These are phyloP conservation scores for Verticillium nubilum DNA, from an alignment of 2,329 filamentous ascomycete species.

Conservation along the genomic window DNA sequence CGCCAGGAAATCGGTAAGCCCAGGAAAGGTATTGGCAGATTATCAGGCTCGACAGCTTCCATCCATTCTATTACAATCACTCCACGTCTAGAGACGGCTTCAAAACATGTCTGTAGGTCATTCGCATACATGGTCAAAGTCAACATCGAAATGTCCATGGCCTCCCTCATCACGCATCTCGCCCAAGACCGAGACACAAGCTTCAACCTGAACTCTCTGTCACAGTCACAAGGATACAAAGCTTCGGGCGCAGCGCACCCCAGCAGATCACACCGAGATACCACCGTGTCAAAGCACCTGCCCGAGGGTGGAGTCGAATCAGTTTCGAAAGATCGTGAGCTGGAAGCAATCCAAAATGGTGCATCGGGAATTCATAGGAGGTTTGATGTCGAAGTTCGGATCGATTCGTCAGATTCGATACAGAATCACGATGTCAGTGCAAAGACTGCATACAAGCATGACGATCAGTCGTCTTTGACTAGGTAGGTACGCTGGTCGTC, in stretches of 20 bases:
- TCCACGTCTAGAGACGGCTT: too few species aligned
- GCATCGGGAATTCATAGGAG: slow-evolving; percentile 1
- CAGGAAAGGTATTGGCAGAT: too few species aligned
- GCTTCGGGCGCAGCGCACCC: neutral
- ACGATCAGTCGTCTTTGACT: slow-evolving; percentile 8
- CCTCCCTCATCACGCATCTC: slow-evolving; percentile 38
- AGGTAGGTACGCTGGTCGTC: slow-evolving; percentile 2
- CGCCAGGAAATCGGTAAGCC: too few species aligned
- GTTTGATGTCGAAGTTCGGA: slow-evolving; percentile 5
- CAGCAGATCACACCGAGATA: neutral
- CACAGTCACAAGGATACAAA: slow-evolving; percentile 1
- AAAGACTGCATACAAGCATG: slow-evolving; percentile 2
- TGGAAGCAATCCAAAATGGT: neutral
- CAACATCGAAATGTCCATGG: slow-evolving; percentile 50
- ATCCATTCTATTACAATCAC: too few species aligned
- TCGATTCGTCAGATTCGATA: neutral
- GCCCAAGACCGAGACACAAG: slow-evolving; percentile 7
- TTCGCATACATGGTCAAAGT: slow-evolving; percentile 49
- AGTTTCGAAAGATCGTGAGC: neutral
- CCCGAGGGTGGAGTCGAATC: neutral
- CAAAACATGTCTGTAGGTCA: too few species aligned
- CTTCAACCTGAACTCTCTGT: slow-evolving; percentile 7
- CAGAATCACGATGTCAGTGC: neutral
- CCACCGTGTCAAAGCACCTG: neutral
- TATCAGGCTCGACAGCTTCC: too few species aligned